phyloP scores from a whole-genome alignment of 345 rosid species.

The Populus alba region DNA sequence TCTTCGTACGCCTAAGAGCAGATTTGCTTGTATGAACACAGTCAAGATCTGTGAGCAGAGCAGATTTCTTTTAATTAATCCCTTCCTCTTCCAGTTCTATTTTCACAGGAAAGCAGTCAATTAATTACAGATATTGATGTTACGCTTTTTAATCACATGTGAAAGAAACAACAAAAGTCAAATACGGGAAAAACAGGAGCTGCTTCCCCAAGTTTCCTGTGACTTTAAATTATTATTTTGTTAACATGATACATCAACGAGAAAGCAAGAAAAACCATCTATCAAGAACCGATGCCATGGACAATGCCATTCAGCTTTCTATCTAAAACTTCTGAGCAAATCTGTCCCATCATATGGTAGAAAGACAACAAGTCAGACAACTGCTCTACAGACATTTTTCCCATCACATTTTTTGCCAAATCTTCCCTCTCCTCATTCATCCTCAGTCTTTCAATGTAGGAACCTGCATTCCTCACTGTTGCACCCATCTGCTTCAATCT shows the following conservation, averaged over 20 bases:
- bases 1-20: no score
- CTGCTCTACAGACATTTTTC: no score
- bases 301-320: conserved; percentile 45
- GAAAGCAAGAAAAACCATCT: neutral
- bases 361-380: no score
- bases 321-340: no score
- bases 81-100: no score
- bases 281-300: conserved; percentile 20
- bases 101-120: neutral
- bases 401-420: conserved; percentile 55
- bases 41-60: no score
- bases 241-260: neutral
- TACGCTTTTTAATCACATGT: neutral
- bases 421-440: conserved; percentile 62
- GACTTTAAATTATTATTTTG: neutral
- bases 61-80: no score
- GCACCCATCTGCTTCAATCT: conserved; percentile 95
- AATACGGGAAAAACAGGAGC: neutral
- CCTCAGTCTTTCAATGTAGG: conserved; percentile 55
- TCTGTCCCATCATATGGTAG: no score
- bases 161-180: neutral
- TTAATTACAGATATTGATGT: no score
- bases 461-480: conserved; percentile 74
- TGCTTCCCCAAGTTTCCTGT: neutral
- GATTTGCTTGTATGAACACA: no score